phyloP scores from a whole-genome alignment of 1,284 basidiomycete species.

The Sporisorium scitamineum region DNA sequence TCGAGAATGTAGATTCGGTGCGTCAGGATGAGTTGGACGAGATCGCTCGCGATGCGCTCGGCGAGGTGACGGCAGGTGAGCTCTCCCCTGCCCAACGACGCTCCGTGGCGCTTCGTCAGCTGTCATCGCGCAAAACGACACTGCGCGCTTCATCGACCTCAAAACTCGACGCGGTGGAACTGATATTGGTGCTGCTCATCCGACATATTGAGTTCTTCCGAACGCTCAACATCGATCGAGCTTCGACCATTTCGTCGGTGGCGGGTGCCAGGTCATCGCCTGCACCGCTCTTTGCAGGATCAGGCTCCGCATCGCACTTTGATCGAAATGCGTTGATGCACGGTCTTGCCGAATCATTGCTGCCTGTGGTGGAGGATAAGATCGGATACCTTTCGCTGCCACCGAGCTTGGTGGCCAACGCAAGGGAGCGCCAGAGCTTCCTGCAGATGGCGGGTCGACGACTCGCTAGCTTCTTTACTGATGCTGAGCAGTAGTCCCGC shows the following conservation, averaged over 20 bases:
- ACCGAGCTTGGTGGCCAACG: constrained; percentile 46
- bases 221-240: constrained; percentile 46
- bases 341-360: constrained; percentile 36
- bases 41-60: constrained; percentile 53
- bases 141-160: constrained; percentile 72
- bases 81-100: constrained; percentile 38
- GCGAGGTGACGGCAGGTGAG: constrained; percentile 28
- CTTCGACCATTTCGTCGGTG: background rate
- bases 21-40: constrained; percentile 79
- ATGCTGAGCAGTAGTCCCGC: constrained; percentile 28
- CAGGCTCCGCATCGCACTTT: constrained; percentile 17
- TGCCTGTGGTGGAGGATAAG: constrained; percentile 57
- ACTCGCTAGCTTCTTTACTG: constrained; percentile 49
- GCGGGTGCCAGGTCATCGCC: constrained; percentile 8
- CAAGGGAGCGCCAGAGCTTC: constrained; percentile 52
- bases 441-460: constrained; percentile 59
- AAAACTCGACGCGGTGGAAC: constrained; percentile 81
- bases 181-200: constrained; percentile 85
- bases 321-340: constrained; percentile 35
- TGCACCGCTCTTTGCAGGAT: constrained; percentile 8
- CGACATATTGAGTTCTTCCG: constrained; percentile 78
- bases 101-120: constrained; percentile 75
- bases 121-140: constrained; percentile 73
- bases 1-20: constrained; percentile 79
- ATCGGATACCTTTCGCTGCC: constrained; percentile 49